Evolutionary conservation across 2,329 filamentous ascomycete genomes (phyloP), one percentile per base, ranked within the genome.

Genomic region (Plenodomus biglobosus): DNA sequence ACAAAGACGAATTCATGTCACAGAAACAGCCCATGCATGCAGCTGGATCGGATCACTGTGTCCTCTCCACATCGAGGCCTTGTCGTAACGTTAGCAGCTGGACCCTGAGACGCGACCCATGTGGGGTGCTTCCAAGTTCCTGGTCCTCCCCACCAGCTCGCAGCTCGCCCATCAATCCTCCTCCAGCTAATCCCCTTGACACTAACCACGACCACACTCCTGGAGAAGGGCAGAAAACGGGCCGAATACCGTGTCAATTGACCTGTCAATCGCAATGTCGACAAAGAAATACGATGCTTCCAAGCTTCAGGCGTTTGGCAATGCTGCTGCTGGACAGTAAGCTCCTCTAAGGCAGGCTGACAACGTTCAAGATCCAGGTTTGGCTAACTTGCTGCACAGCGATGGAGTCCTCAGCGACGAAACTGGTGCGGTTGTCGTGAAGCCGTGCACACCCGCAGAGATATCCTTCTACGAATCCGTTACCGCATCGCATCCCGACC

Each of bases 351-450:
- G n/a, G n/a, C n/a, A 10, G 27, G 19, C 45, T 39, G 18, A 37
- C 8, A 46, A 47, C 40, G 19, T 44, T 42, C 32, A 40, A 48
- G 38, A 32, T 39, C 46, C 8, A 32, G 8, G 15, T 32, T 10
- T 32, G 8, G 32, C 48, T 48, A 42, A 38, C 42, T 56, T 35
- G 34, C 6, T 32, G 43, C 40, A 15, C 67, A 96, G 92, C 75
- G 92, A 95, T 59, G 94, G 94, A 56, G 92, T 95, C 39, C 83
- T 95, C 62, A 91, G 87, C 68, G 90, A 95, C 66, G 79, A 82
- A 46, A 85, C 89, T 44, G 94, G 94, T 68, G 84, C 87, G 55
- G 79, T 97, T 27, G 88, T 99, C 69, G 90, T 96, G 68, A 99
- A 99, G 74, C 94, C 94, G 16, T 97, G 92, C 72, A 95, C 89